Evolutionary conservation across 2,329 filamentous ascomycete species (phyloP).

Genomic region (Scedosporium aurantiacum): DNA sequence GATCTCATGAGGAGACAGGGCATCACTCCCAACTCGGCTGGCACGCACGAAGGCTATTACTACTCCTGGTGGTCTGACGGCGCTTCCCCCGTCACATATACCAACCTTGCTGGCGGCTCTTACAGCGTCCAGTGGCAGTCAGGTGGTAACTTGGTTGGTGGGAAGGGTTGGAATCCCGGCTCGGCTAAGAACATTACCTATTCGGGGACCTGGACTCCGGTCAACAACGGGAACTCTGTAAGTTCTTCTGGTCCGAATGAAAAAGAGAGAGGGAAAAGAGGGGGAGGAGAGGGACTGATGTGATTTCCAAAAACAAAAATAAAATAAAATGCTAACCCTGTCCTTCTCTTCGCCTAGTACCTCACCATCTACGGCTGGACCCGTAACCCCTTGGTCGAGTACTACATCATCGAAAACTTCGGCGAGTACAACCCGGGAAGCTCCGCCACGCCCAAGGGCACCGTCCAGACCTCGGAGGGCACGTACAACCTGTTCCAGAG

Average conservation of each 20-base stretch:
- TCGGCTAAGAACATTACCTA: slow-evolving; percentile 23
- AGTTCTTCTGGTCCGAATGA: not conserved
- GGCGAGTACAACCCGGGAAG: slow-evolving; percentile 25
- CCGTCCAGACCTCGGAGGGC: slow-evolving; percentile 23
- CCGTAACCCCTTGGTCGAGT: slow-evolving; percentile 23
- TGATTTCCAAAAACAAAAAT: not conserved
- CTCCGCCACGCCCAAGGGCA: slow-evolving; percentile 21
- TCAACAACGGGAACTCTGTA: slow-evolving; percentile 16
- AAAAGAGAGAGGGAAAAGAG: no score
- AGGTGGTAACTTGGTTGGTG: slow-evolving; percentile 42
- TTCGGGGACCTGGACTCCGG: slow-evolving; percentile 19
- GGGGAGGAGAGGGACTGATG: not conserved
- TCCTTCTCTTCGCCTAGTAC: slow-evolving; percentile 11
- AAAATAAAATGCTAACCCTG: not conserved
- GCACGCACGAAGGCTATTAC: slow-evolving; percentile 30
- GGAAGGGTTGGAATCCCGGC: slow-evolving; percentile 48
- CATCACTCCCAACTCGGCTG: slow-evolving; percentile 23
- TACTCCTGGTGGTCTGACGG: slow-evolving; percentile 39
- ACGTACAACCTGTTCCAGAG: slow-evolving; percentile 26
- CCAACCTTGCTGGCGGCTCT: slow-evolving; percentile 28
- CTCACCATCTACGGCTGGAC: slow-evolving; percentile 29
- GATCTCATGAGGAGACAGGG: slow-evolving; percentile 4
- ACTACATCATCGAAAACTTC: slow-evolving; percentile 27
- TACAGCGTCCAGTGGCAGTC: slow-evolving; percentile 35
- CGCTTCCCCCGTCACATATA: slow-evolving; percentile 31